Evolutionary conservation across 2,329 filamentous ascomycete species (phyloP).

Genomic region (Phaeosphaeria sp.): DNA sequence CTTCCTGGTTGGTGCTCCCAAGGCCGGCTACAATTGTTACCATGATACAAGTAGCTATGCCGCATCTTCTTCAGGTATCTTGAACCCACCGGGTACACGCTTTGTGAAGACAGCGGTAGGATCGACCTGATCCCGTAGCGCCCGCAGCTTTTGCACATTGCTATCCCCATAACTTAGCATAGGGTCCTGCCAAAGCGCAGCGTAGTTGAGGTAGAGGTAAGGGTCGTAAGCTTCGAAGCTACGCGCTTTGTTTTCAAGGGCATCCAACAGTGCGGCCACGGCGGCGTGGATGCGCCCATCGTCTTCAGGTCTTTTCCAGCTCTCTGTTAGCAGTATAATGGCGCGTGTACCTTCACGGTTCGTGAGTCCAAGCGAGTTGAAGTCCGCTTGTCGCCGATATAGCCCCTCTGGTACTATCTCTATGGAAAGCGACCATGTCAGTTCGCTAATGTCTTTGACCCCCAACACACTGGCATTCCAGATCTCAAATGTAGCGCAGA

Average conservation of each 20-base stretch:
- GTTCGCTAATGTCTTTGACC: not conserved
- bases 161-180: slow-evolving; percentile 27
- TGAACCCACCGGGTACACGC: slow-evolving; percentile 29
- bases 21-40: too few relatives aligned
- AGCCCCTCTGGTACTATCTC: not conserved
- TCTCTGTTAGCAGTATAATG: slow-evolving; percentile 10
- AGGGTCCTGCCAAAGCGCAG: slow-evolving; percentile 25
- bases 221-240: slow-evolving; percentile 5
- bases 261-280: not conserved
- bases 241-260: not conserved
- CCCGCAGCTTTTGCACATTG: slow-evolving; percentile 28
- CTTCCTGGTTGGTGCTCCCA: too few relatives aligned
- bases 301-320: not conserved
- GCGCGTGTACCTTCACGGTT: slow-evolving; percentile 13
- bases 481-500: not conserved
- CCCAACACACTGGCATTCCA: not conserved
- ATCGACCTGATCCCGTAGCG: slow-evolving; percentile 28
- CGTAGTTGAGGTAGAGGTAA: slow-evolving; percentile 45
- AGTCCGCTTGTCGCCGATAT: not conserved
- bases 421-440: not conserved
- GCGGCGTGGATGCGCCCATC: not conserved
- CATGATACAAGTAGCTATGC: too few relatives aligned
- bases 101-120: slow-evolving; percentile 32
- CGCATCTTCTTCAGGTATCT: too few relatives aligned
- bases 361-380: slow-evolving; percentile 16